phyloP scores from a whole-genome alignment of 768 basidiomycete species.

The Rhizopogon vulgaris region DNA sequence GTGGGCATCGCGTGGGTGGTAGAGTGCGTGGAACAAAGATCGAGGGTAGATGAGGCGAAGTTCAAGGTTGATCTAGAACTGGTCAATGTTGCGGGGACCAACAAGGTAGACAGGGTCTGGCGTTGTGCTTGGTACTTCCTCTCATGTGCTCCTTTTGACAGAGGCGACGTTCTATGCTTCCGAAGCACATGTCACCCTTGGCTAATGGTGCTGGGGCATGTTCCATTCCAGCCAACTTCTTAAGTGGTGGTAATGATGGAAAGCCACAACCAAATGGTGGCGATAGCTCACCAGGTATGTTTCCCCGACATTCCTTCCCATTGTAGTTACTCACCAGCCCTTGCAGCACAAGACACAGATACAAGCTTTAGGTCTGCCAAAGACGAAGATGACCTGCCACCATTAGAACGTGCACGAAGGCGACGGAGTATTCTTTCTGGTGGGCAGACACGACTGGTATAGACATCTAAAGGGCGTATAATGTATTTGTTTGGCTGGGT shows the following conservation, averaged over 20 bases:
- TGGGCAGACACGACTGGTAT: constrained; percentile 22
- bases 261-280: constrained; percentile 27
- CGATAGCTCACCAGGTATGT: constrained; percentile 19
- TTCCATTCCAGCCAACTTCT: background rate
- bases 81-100: constrained; percentile 50
- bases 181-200: constrained; percentile 44
- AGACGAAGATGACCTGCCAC: constrained; percentile 58
- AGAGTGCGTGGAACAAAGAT: constrained; percentile 69
- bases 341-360: constrained; percentile 20
- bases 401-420: constrained; percentile 63
- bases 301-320: background rate
- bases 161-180: constrained; percentile 73
- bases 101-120: constrained; percentile 43
- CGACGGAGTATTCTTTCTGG: constrained; percentile 33
- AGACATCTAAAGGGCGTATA: background rate
- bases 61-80: constrained; percentile 60
- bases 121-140: background rate
- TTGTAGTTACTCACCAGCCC: constrained; percentile 5
- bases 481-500: background rate
- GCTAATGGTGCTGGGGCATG: constrained; percentile 15
- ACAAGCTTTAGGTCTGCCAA: constrained; percentile 12
- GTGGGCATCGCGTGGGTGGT: constrained; percentile 90
- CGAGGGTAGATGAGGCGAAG: constrained; percentile 55
- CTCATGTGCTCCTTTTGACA: constrained; percentile 20
- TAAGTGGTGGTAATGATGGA: constrained; percentile 13